Evolutionary conservation across 2,329 filamentous ascomycete genomes (phyloP), one percentile per base, ranked within the genome.

Genomic region (Penicillium digitatum): DNA sequence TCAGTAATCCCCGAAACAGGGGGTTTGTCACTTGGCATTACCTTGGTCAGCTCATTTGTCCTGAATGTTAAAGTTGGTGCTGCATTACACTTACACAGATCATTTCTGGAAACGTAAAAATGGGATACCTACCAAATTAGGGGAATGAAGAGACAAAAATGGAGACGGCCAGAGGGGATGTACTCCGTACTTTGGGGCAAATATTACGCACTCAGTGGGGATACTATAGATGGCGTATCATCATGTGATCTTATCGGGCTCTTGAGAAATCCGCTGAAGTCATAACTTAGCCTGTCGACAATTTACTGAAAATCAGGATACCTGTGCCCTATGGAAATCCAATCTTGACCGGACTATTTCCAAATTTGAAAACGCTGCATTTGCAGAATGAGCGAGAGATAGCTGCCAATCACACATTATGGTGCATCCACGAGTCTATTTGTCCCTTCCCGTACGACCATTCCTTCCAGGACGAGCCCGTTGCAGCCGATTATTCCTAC

Each of bases 201-300:
- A 24, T 54, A 50, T 20, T 10, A 1, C 45, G n/a, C 34, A 39
- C 32, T 12, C 18, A 45, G 0, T 29, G 1, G n/a, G 27, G 16
- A 29, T 14, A 16, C 14, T 55, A 51, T 55, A 55, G 22, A 27
- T 24, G 32, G 22, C 47, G 38, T 62, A 60, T 62, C 59, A n/a
- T 0, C 62, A 64, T 55, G 62, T 64, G 62, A 63, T 37, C 39
- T 60, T 62, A 62, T 62, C 58, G 35, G 18, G 8, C 7, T 14
- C 20, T 44, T 7, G 32, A 54, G 46, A 54, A 54, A 54, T 54
- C 39, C 46, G 27, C 47, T 51, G 52, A 55, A 55, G 52, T 55
- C 52, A 55, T 55, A 44, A 51, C 12, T 18, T 27, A 32, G 14
- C 11, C 32, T 16, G 5, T 31, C 9, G 39, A 37, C 34, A 32